phyloP scores from a whole-genome alignment of 2,329 filamentous ascomycete genomes.

The Aspergillus eucalypticola region DNA sequence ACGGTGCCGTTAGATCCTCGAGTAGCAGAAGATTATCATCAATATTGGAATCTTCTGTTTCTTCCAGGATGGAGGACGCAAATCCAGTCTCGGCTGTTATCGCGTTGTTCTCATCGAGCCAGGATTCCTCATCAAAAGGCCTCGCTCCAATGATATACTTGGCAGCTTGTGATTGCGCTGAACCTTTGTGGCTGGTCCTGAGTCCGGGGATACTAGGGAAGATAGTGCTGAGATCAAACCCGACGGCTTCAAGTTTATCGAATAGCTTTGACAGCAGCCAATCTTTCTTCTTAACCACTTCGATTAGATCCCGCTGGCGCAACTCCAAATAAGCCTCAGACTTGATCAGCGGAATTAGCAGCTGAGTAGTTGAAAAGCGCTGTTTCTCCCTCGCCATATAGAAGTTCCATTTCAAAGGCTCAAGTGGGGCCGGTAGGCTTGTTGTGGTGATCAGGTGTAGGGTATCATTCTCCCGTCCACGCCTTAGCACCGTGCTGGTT shows the following conservation, averaged over 20 bases:
- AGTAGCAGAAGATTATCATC: conserved; percentile 1
- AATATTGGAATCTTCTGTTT: conserved; percentile 21
- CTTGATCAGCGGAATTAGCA: conserved; percentile 56
- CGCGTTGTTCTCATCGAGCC: conserved; percentile 37
- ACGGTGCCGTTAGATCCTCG: conserved; percentile 19
- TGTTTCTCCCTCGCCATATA: conserved; percentile 45
- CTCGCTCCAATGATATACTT: conserved; percentile 57
- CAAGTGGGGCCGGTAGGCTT: conserved; percentile 56
- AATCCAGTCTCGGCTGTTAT: conserved; percentile 21
- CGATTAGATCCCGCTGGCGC: conserved; percentile 52
- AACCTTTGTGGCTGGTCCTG: conserved; percentile 46
- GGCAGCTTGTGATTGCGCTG: conserved; percentile 54
- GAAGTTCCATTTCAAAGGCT: conserved; percentile 55
- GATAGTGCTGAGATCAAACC: conserved; percentile 56
- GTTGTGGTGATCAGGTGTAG: conserved; percentile 51
- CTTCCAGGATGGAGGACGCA: conserved; percentile 29
- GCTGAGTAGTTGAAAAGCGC: conserved; percentile 47
- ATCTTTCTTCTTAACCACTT: conserved; percentile 58
- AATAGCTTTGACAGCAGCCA: conserved; percentile 59
- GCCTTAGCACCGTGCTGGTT: conserved; percentile 35
- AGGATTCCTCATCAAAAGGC: conserved; percentile 53
- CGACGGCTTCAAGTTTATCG: conserved; percentile 59
- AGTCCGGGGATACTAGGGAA: conserved; percentile 57
- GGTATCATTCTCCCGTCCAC: conserved; percentile 30
- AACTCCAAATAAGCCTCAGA: conserved; percentile 50